phyloP scores from a whole-genome alignment of 495 filamentous ascomycete genomes.

The Astrothelium macrocarpum region DNA sequence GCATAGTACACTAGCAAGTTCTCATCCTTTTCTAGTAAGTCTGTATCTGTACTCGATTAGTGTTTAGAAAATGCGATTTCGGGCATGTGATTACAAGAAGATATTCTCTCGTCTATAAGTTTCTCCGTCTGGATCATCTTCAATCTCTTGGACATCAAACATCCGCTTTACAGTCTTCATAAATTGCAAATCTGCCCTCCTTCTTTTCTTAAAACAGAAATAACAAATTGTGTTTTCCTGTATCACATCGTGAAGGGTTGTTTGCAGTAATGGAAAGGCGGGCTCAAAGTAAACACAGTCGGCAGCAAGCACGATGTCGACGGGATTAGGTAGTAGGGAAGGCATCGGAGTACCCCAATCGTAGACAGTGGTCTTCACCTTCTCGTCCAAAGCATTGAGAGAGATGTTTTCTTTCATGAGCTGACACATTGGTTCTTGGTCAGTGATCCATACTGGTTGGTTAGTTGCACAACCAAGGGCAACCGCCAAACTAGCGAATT shows the following conservation, averaged over 20 bases:
- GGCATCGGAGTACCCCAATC: slow-evolving; percentile 58
- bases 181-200: slow-evolving; percentile 45
- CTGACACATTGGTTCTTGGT: slow-evolving; percentile 71
- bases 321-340: slow-evolving; percentile 43
- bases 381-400: slow-evolving; percentile 59
- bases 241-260: slow-evolving; percentile 53
- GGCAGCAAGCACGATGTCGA: slow-evolving; percentile 78
- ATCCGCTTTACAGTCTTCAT: slow-evolving; percentile 38
- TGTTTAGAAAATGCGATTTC: too few relatives aligned
- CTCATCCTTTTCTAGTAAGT: slow-evolving; percentile 25
- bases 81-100: slow-evolving; percentile 38
- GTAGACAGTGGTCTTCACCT: slow-evolving; percentile 52
- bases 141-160: slow-evolving; percentile 36
- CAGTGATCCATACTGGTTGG: slow-evolving; percentile 61
- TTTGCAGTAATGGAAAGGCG: slow-evolving; percentile 74
- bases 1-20: not conserved
- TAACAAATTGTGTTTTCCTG: slow-evolving; percentile 55
- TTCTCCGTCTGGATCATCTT: slow-evolving; percentile 35
- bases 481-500: slow-evolving; percentile 44
- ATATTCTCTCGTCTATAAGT: slow-evolving; percentile 37
- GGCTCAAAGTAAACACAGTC: slow-evolving; percentile 98
- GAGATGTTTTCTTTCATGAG: slow-evolving; percentile 77
- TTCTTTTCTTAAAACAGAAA: slow-evolving; percentile 90
- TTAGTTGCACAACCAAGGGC: slow-evolving; percentile 47
- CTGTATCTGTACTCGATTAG: slow-evolving; percentile 20